Conservation (phyloP, 805 yeast species). For the Lipomyces yamanashiensis region DNA sequence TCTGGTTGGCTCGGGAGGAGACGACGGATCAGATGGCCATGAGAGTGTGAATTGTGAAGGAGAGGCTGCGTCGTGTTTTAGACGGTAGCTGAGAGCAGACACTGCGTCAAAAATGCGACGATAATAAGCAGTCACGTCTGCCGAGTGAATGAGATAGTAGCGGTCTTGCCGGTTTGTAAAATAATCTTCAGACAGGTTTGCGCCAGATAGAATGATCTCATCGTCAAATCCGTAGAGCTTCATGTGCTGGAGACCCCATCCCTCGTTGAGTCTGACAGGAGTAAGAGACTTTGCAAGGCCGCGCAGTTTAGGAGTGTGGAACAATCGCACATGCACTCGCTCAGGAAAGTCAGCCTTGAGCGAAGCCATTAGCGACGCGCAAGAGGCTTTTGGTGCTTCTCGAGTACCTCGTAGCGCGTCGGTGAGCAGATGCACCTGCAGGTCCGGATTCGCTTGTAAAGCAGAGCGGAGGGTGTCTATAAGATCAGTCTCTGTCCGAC, state of each 20-base stretch:
- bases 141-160: conserved; percentile 71
- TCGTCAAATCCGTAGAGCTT: conserved; percentile 93
- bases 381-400: conserved; percentile 78
- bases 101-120: conserved; percentile 70
- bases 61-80: conserved; percentile 51
- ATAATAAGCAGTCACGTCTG: conserved; percentile 70
- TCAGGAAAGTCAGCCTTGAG: conserved; percentile 63
- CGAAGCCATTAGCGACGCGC: conserved; percentile 74
- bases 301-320: conserved; percentile 83
- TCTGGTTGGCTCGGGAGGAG: conserved; percentile 63
- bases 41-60: conserved; percentile 58
- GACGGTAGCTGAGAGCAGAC: conserved; percentile 69
- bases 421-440: conserved; percentile 72
- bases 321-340: conserved; percentile 79
- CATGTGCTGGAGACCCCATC: conserved; percentile 94
- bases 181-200: conserved; percentile 88
- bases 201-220: conserved; percentile 86
- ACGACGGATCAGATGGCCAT: conserved; percentile 64
- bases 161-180: conserved; percentile 95
- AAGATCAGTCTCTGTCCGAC: conserved; percentile 79
- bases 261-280: conserved; percentile 88
- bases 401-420: conserved; percentile 94
- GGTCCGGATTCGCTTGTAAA: conserved; percentile 58
- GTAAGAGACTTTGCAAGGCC: conserved; percentile 67
- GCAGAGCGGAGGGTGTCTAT: conserved; percentile 66